These are phyloP conservation scores for Acacia acuminata DNA, from an alignment of 306 rosid species.

Conservation along the genomic window DNA sequence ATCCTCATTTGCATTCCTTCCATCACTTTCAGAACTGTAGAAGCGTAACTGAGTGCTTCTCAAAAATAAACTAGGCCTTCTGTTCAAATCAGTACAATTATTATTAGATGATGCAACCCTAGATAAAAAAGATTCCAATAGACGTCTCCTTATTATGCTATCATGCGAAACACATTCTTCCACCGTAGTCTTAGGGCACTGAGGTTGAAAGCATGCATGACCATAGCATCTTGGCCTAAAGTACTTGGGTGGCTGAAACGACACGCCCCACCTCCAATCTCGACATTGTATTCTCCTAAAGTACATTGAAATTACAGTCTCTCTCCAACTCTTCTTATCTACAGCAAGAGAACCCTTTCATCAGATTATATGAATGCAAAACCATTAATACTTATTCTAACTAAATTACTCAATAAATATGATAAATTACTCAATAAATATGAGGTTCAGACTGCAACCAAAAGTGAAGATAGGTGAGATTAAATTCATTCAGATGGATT, in stretches of 20 bases:
- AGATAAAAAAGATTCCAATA: conserved; percentile 41
- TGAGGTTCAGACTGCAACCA: conserved; percentile 6
- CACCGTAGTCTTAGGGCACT: conserved; percentile 32
- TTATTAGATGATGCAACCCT: conserved; percentile 37
- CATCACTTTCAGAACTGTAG: conserved; percentile 88
- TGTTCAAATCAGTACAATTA: conserved; percentile 38
- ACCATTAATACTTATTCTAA: background rate
- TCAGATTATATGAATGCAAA: conserved; percentile 27
- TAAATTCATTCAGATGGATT: background rate
- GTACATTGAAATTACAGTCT: conserved; percentile 61
- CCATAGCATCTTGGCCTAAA: conserved; percentile 44
- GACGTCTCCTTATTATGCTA: conserved; percentile 46
- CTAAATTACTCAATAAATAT: conserved; percentile 18
- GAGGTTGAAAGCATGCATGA: conserved; percentile 44
- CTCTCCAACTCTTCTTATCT: conserved; percentile 43
- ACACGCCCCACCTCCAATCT: conserved; percentile 66
- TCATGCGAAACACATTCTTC: conserved; percentile 41
- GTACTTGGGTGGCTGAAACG: conserved; percentile 60
- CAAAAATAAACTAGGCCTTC: conserved; percentile 37
- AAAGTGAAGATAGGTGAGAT: background rate
- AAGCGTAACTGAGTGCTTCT: conserved; percentile 48
- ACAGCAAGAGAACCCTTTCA: conserved; percentile 33
- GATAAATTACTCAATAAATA: conserved; percentile 20
- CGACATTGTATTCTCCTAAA: conserved; percentile 67
- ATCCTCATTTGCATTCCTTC: conserved; percentile 80